A percentile compares a stretch with the other conserved stretches of the same genome.
Conservation (phyloP, 2,329 filamentous ascomycete genomes). For the Cladosporium sp. region DNA sequence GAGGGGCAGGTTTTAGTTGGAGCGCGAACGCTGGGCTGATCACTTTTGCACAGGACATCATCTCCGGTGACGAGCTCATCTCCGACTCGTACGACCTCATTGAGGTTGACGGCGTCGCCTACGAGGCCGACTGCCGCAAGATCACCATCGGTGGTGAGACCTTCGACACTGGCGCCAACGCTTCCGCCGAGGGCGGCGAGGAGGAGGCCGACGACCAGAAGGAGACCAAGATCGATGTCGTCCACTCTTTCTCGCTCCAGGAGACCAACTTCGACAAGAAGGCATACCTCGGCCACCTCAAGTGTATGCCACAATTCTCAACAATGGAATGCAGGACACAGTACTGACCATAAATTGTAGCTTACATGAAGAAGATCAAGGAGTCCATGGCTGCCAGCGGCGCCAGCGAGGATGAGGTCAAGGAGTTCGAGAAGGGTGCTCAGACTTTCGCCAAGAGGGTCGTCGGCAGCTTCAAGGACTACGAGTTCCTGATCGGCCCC, state of each 20-base stretch:
- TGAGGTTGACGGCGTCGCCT: slow-evolving; percentile 75
- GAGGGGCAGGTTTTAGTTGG: slow-evolving; percentile 4
- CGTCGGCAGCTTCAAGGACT: slow-evolving; percentile 87
- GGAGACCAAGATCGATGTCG: slow-evolving; percentile 85
- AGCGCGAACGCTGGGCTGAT: neutral
- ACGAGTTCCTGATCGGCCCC: slow-evolving; percentile 90
- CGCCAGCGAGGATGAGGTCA: slow-evolving; percentile 65
- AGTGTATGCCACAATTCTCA: slow-evolving; percentile 59
- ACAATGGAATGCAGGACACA: neutral
- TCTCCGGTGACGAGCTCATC: slow-evolving; percentile 93
- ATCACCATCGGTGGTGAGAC: slow-evolving; percentile 74
- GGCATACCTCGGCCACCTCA: slow-evolving; percentile 77
- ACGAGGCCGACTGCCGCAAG: slow-evolving; percentile 90
- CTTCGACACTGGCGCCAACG: slow-evolving; percentile 91
- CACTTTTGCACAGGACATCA: slow-evolving; percentile 66
- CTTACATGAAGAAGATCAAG: slow-evolving; percentile 91
- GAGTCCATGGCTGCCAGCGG: slow-evolving; percentile 63
- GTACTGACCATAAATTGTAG: slow-evolving; percentile 43
- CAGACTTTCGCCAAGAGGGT: slow-evolving; percentile 77
- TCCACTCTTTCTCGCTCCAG: slow-evolving; percentile 87
- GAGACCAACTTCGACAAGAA: slow-evolving; percentile 84
- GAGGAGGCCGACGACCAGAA: slow-evolving; percentile 68
- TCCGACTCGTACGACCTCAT: slow-evolving; percentile 90
- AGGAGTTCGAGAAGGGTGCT: slow-evolving; percentile 77
- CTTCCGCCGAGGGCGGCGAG: slow-evolving; percentile 82